Evolutionary conservation across 176 grass and related monocot species (phyloP).

Genomic region (Chloris gayana): DNA sequence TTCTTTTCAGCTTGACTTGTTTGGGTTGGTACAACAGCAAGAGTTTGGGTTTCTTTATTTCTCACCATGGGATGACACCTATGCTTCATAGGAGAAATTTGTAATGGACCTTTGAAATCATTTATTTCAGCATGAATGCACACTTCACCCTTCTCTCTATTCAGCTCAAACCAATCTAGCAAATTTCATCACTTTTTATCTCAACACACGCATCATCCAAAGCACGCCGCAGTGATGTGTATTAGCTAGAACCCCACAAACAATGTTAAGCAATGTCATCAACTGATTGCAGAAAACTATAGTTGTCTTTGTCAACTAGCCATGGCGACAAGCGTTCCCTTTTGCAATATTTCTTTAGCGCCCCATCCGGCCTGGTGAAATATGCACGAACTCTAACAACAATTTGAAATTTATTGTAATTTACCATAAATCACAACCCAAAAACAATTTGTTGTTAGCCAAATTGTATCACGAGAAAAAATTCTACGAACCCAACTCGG

Average conservation of each 20-base stretch:
- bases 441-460: no score
- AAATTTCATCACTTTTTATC: neutral
- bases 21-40: no score
- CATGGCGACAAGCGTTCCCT: neutral
- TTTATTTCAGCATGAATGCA: no score
- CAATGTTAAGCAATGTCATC: neutral
- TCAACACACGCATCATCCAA: neutral
- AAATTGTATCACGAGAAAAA: no score
- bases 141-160: no score
- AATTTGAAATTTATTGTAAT: neutral
- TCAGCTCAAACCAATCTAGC: neutral
- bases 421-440: neutral
- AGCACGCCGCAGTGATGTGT: neutral
- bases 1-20: neutral
- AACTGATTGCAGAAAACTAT: neutral
- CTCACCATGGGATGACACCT: neutral
- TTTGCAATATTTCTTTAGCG: neutral
- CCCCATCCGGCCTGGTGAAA: neutral
- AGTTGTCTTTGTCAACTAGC: neutral
- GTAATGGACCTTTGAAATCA: neutral
- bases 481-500: no score
- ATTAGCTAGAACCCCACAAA: neutral
- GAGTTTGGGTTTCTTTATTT: no score
- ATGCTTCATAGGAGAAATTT: neutral
- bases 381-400: neutral